Conservation (phyloP, 2,329 filamentous ascomycete species). For the Byssoonygena ceratinophila region DNA sequence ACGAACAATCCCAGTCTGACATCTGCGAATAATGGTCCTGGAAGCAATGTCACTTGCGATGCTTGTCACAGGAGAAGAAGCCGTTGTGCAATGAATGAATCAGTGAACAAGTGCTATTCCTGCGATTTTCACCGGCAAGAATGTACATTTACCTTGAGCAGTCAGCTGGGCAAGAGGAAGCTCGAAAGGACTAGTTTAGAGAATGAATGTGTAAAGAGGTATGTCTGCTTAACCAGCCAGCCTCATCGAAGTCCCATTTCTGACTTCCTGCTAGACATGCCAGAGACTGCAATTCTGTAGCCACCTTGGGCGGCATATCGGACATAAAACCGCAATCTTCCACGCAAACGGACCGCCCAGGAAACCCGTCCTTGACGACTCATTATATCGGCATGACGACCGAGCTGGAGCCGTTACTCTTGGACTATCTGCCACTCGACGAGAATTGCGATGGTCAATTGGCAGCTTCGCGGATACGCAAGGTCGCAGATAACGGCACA, state of each 20-base stretch:
- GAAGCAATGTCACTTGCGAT: constrained; percentile 29
- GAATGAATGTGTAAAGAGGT: constrained; percentile 31
- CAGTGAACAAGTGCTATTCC: constrained; percentile 36
- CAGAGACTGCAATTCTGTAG: background rate
- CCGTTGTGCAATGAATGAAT: constrained; percentile 36
- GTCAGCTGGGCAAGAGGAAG: constrained; percentile 32
- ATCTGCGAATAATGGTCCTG: background rate
- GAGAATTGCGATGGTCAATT: constrained; percentile 32
- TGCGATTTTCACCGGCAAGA: constrained; percentile 38
- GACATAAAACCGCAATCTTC: background rate
- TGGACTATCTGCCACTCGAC: constrained; percentile 33
- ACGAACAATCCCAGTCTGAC: background rate
- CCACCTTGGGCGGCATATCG: background rate
- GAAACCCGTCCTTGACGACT: constrained; percentile 22
- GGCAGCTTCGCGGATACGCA: constrained; percentile 29
- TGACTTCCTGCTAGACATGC: constrained; percentile 8
- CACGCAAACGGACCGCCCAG: background rate
- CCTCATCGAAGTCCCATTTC: background rate
- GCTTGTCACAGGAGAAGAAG: constrained; percentile 35
- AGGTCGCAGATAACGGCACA: constrained; percentile 31
- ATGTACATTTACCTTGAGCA: constrained; percentile 32
- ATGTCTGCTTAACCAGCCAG: constrained; percentile 6
- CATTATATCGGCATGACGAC: constrained; percentile 37
- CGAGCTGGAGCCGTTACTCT: constrained; percentile 32
- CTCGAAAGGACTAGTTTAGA: constrained; percentile 25